These are phyloP conservation scores for Coemansia sp. DNA, from an alignment of 192 early-diverging fungal species.

Conservation along the genomic window DNA sequence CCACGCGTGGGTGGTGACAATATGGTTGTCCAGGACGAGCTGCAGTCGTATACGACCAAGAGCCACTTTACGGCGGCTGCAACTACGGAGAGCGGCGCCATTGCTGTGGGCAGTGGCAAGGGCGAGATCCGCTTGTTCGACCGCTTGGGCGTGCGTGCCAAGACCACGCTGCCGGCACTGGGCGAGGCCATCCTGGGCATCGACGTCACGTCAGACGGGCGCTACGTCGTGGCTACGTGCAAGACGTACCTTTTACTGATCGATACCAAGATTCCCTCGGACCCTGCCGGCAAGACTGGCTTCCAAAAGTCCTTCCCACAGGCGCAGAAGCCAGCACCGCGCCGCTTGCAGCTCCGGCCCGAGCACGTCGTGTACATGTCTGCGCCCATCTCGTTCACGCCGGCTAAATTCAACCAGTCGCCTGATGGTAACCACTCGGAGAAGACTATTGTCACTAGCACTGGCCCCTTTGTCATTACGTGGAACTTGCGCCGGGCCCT, in stretches of 20 bases:
- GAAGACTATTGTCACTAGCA: constrained; percentile 82
- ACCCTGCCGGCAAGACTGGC: constrained; percentile 56
- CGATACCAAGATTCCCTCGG: constrained; percentile 62
- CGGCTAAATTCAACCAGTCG: constrained; percentile 85
- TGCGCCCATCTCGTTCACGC: constrained; percentile 69
- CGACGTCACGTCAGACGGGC: constrained; percentile 84
- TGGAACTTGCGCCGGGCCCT: constrained; percentile 90
- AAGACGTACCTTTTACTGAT: constrained; percentile 80
- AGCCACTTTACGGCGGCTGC: constrained; percentile 69
- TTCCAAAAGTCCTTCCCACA: constrained; percentile 71
- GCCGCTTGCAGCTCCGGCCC: constrained; percentile 77
- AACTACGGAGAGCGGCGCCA: constrained; percentile 75
- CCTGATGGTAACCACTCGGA: constrained; percentile 60
- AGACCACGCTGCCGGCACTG: constrained; percentile 78
- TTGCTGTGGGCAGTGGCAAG: constrained; percentile 79
- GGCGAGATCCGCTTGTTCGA: constrained; percentile 89
- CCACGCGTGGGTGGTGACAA: constrained; percentile 68
- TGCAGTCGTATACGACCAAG: constrained; percentile 69
- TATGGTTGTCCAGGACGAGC: constrained; percentile 69
- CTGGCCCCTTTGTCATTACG: constrained; percentile 85
- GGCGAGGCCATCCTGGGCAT: constrained; percentile 88
- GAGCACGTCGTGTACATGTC: constrained; percentile 86
- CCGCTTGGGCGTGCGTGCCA: constrained; percentile 76
- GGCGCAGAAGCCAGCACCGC: constrained; percentile 65
- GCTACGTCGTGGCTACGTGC: constrained; percentile 87